Base-by-base conservation (phyloP, 441 rosid genomes). In the Populus tomentosa region DNA sequence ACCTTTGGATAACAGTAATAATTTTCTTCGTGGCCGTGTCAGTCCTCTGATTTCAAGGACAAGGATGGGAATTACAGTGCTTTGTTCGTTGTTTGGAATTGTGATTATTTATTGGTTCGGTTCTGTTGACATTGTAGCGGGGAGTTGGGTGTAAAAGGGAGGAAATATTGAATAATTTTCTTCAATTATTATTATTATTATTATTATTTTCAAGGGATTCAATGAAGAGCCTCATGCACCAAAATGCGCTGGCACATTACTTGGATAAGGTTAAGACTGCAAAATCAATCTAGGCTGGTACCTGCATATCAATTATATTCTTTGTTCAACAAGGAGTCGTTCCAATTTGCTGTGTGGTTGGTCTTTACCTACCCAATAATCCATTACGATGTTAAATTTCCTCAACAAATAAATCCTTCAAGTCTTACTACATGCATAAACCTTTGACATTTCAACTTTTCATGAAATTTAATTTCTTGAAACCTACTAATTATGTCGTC, bases 41-140 rank as follows among this genome's bases (percentile, higher is more conserved):
- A 65, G n/a, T 23, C 36, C 33, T 40, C 78, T 71, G 26, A 74
- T 65, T 38, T 79, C n/a, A 16, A 67, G 38, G 38, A 40, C 7
- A 16, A 5, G 10, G 14, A 13, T 13, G 21, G 23, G 16, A 32
- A 30, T 14, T 36, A 8, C 67, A 4, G 36, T 21, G 7, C 23
- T 4, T 0, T 14, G 28, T 82, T 73, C 79, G n/a, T n/a, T 9
- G 56, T 50, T 5, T 50, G 56, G 56, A 50, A 5, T 50, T 50
- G 56, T 50, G 56, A 50, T 14, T 5, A 1, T 50, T 5, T 50
- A 50, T 14, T 5, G 20, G 56, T 50, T 50, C 18, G 56, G 56
- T 46, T 46, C 56, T 38, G 46, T 38, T 38, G 46, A 38, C 46
- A 38, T 10, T 38, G 46, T 10, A 1, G 1, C 2, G 13, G 13